These are phyloP conservation scores for Aspergillus unguis DNA, from an alignment of 2,329 filamentous ascomycete genomes.

Conservation along the genomic window DNA sequence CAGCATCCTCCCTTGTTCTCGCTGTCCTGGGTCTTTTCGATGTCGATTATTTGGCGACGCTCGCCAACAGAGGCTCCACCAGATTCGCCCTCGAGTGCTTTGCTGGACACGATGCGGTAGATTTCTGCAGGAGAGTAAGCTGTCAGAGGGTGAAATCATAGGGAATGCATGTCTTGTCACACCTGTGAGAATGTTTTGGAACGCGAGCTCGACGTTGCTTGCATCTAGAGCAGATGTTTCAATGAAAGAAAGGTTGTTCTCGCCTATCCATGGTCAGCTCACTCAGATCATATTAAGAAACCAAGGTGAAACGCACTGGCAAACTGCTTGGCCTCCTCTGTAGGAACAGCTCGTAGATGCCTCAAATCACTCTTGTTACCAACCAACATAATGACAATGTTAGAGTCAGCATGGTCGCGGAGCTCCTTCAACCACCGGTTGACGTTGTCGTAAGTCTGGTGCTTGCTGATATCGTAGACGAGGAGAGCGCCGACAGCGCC, in stretches of 20 bases:
- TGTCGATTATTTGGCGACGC: slow-evolving; percentile 74
- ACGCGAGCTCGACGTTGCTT: slow-evolving; percentile 97
- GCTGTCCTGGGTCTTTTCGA: slow-evolving; percentile 80
- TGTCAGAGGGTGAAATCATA: neutral
- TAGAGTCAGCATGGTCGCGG: slow-evolving; percentile 94
- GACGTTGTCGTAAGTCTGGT: slow-evolving; percentile 98
- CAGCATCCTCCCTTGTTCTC: slow-evolving; percentile 61
- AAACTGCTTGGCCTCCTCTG: slow-evolving; percentile 96
- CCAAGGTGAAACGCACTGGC: slow-evolving; percentile 64
- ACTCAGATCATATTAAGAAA: neutral
- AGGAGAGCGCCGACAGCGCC: slow-evolving; percentile 95
- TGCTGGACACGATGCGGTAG: slow-evolving; percentile 98
- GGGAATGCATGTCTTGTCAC: slow-evolving; percentile 31
- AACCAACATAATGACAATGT: slow-evolving; percentile 99
- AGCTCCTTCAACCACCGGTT: slow-evolving; percentile 99
- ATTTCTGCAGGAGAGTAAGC: slow-evolving; percentile 65
- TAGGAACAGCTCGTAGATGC: slow-evolving; percentile 93
- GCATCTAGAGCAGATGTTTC: slow-evolving; percentile 98
- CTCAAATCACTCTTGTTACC: slow-evolving; percentile 99
- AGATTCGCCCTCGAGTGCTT: slow-evolving; percentile 86
- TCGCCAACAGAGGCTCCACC: slow-evolving; percentile 75
- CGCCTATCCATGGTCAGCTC: slow-evolving; percentile 57
- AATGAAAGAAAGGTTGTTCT: slow-evolving; percentile 98
- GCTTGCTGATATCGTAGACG: slow-evolving; percentile 99
- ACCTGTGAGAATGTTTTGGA: slow-evolving; percentile 99